Evolutionary conservation across 164 flowering plant genomes (phyloP), one percentile per base, ranked within the genome.

Genomic region (Echeveria elegans): DNA sequence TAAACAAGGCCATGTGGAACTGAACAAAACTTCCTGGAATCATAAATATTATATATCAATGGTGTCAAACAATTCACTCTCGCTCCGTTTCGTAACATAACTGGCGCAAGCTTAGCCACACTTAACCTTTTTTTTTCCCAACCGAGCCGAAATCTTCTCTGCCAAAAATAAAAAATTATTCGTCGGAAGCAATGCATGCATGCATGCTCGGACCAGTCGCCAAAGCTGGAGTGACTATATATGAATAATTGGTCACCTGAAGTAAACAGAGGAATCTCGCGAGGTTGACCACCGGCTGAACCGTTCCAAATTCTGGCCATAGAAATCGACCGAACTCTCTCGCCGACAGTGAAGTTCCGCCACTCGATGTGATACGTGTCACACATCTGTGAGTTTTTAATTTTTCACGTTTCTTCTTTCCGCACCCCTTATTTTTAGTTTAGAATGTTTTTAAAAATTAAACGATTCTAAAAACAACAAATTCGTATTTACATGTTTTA

Each of bases 141-240:
- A 71, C 3, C 83, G 68, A 36, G 68, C 67, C 6, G 96, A 80
- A 41, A 89, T 50, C 12, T 80, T 74, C 43, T 92, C 95, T 5
- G 75, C 80, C 71, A 92, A 64, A 4, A 82, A 28, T 6, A 83
- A 6, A 34, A 80, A 47, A 43, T 79, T 77, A 5, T 88, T 15
- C 23, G 94, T 86, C 1, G 96, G 97, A 24, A 86, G 77, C n/a
- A n/a, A n/a, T n/a, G n/a, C n/a, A n/a, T n/a, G n/a, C n/a, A n/a
- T n/a, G n/a, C 96, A 91, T 91, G 77, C 97, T 91, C n/a, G 97
- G 94, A 62, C 97, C 97, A 23, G 71, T 68, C 0, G 72, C 89
- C 36, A 75, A 52, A 32, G 70, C 75, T 10, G 72, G 24, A 32
- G 81, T 73, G 79, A 74, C 69, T 71, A 89, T 5, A 72, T 89